Evolutionary conservation across 179 eudicot genomes (phyloP).

Genomic region (Corrigiola litoralis): DNA sequence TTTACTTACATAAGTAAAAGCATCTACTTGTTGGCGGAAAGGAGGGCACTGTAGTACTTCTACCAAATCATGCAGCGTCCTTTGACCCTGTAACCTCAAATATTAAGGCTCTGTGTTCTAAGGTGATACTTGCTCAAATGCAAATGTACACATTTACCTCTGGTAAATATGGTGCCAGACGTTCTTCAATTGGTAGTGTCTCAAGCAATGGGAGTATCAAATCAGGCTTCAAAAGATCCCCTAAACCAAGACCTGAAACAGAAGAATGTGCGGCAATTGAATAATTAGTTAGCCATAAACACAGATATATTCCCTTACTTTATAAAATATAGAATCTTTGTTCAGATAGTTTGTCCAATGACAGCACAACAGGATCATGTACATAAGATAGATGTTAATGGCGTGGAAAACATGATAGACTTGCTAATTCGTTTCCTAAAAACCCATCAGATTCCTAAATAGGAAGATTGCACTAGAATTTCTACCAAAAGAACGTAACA

Average conservation of each 20-base stretch:
- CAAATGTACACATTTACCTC: constrained; percentile 51
- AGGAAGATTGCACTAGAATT: too few relatives aligned
- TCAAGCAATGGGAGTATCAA: constrained; percentile 68
- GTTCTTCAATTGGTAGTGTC: constrained; percentile 60
- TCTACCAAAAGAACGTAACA: too few relatives aligned
- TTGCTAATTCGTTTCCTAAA: too few relatives aligned
- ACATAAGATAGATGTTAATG: too few relatives aligned
- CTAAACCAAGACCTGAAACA: constrained; percentile 79
- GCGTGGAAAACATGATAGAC: too few relatives aligned
- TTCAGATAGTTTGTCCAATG: too few relatives aligned
- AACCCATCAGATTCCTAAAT: too few relatives aligned
- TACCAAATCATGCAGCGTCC: constrained; percentile 62
- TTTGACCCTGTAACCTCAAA: constrained; percentile 58
- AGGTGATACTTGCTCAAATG: constrained; percentile 4
- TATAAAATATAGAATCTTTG: too few relatives aligned
- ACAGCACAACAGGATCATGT: too few relatives aligned
- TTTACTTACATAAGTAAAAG: constrained; percentile 84
- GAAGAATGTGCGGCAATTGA: not conserved
- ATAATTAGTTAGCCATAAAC: not conserved
- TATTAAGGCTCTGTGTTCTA: not conserved
- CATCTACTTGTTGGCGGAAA: constrained; percentile 96
- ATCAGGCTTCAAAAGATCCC: constrained; percentile 91
- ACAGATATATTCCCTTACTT: not conserved
- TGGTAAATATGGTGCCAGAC: constrained; percentile 72
- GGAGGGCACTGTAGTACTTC: constrained; percentile 94